Conservation (phyloP, 805 yeast species). For the Candida nonsorbophila region DNA sequence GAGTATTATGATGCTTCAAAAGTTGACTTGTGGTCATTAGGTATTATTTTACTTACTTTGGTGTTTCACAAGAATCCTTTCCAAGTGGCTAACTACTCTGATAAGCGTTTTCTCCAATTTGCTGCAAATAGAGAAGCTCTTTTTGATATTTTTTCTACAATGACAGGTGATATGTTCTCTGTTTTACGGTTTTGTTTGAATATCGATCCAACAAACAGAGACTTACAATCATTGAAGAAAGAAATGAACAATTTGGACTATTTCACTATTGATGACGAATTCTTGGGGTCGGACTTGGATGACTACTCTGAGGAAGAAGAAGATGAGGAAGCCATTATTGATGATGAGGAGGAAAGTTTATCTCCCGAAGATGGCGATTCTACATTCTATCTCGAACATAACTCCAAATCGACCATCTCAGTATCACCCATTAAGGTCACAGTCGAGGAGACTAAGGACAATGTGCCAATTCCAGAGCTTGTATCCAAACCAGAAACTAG, state of each 20-base stretch:
- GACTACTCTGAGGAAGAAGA: conserved; percentile 31
- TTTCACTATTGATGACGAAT: conserved; percentile 77
- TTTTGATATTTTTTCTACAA: conserved; percentile 85
- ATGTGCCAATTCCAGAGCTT: conserved; percentile 1
- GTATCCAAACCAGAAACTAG: neutral
- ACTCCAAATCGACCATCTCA: conserved; percentile 8
- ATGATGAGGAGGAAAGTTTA: conserved; percentile 6
- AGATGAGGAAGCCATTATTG: conserved; percentile 2
- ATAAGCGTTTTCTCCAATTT: conserved; percentile 78
- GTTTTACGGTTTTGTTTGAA: conserved; percentile 74
- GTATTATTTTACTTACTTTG: conserved; percentile 74
- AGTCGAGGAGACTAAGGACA: conserved; percentile 3
- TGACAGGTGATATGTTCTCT: conserved; percentile 83
- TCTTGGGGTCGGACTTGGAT: conserved; percentile 46
- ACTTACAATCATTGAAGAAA: conserved; percentile 51
- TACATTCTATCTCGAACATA: conserved; percentile 11
- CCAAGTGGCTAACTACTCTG: conserved; percentile 71
- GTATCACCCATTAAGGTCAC: conserved; percentile 1
- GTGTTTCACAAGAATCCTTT: conserved; percentile 90
- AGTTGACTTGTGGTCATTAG: conserved; percentile 87
- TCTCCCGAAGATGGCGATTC: conserved; percentile 8
- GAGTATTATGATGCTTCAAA: conserved; percentile 71
- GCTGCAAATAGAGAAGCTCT: conserved; percentile 84
- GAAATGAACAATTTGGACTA: conserved; percentile 58
- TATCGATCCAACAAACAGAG: conserved; percentile 83